Conservation (phyloP, 805 yeast genomes). For the Saccharomycopsis sp. region DNA sequence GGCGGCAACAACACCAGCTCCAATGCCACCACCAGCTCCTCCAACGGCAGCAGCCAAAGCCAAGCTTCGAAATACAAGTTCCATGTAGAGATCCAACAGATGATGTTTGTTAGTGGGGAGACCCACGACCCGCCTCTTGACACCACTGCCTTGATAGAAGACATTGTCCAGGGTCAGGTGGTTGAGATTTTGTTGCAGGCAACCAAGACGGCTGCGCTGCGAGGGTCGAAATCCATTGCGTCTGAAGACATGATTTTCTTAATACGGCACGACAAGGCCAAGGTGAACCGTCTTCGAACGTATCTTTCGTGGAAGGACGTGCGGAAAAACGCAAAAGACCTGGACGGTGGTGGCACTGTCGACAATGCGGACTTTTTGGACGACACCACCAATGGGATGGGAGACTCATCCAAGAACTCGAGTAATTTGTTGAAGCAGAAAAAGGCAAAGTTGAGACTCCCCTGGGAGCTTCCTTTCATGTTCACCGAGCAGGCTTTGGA, state of each 20-base stretch:
- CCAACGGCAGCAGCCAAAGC: too few species aligned
- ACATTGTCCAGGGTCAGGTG: slow-evolving; percentile 90
- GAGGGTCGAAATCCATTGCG: slow-evolving; percentile 78
- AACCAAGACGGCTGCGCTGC: slow-evolving; percentile 60
- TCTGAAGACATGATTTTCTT: slow-evolving; percentile 92
- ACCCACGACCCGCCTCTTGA: slow-evolving; percentile 89
- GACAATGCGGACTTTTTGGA: slow-evolving; percentile 44
- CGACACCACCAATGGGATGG: slow-evolving; percentile 24
- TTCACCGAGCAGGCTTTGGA: slow-evolving; percentile 83
- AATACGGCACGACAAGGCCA: slow-evolving; percentile 88
- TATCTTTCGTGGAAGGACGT: slow-evolving; percentile 96
- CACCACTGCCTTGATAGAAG: slow-evolving; percentile 88
- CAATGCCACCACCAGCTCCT: too few species aligned
- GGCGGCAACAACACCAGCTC: too few species aligned
- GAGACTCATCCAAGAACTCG: slow-evolving; percentile 34
- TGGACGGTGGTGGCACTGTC: slow-evolving; percentile 54
- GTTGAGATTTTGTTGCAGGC: slow-evolving; percentile 75
- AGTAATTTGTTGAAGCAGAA: slow-evolving; percentile 46
- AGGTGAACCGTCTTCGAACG: slow-evolving; percentile 83
- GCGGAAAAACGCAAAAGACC: slow-evolving; percentile 69
- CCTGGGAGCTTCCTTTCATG: slow-evolving; percentile 95
- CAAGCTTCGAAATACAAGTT: slow-evolving; percentile 54
- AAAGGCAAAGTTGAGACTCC: slow-evolving; percentile 72
- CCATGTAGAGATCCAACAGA: slow-evolving; percentile 88
- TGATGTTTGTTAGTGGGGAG: slow-evolving; percentile 98